Evolutionary conservation across 768 basidiomycete genomes (phyloP).

Genomic region (Pleurotus salmoneostramineus): DNA sequence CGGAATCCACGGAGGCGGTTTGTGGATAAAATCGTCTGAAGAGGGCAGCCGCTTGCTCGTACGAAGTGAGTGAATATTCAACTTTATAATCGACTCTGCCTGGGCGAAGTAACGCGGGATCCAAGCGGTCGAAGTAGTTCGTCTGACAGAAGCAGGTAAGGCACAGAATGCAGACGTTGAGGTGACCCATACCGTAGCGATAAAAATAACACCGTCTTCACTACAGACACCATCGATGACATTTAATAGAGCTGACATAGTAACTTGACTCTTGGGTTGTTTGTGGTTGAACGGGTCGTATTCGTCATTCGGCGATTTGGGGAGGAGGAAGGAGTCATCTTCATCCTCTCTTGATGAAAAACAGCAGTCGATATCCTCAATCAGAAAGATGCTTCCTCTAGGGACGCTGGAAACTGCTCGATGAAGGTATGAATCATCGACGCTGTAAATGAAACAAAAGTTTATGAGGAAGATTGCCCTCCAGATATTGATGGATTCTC

Average conservation of each 20-base stretch:
- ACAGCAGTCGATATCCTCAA: slow-evolving; percentile 61
- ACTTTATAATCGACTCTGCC: slow-evolving; percentile 55
- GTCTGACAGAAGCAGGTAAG: slow-evolving; percentile 26
- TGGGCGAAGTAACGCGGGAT: slow-evolving; percentile 53
- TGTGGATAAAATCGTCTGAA: slow-evolving; percentile 44
- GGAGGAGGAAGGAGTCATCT: slow-evolving; percentile 17
- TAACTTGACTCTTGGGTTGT: slow-evolving; percentile 30
- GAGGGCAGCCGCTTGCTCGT: slow-evolving; percentile 40
- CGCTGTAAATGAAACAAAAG: slow-evolving; percentile 21
- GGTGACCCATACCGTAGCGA: slow-evolving; percentile 42
- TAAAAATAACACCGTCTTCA: slow-evolving; percentile 59
- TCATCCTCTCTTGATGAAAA: slow-evolving; percentile 45
- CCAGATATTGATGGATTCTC: slow-evolving; percentile 10
- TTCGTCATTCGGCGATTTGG: slow-evolving; percentile 48
- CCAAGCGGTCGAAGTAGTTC: slow-evolving; percentile 50
- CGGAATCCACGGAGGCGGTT: slow-evolving; percentile 9
- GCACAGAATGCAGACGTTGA: neutral
- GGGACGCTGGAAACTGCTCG: slow-evolving; percentile 44
- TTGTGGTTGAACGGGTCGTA: slow-evolving; percentile 81
- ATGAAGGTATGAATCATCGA: slow-evolving; percentile 48
- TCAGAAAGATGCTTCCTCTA: slow-evolving; percentile 48
- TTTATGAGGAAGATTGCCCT: neutral
- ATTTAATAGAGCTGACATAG: slow-evolving; percentile 53
- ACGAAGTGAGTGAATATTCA: slow-evolving; percentile 45
- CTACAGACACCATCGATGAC: slow-evolving; percentile 58